Evolutionary conservation across 768 basidiomycete species (phyloP).

Genomic region (Termitomyces heimii): DNA sequence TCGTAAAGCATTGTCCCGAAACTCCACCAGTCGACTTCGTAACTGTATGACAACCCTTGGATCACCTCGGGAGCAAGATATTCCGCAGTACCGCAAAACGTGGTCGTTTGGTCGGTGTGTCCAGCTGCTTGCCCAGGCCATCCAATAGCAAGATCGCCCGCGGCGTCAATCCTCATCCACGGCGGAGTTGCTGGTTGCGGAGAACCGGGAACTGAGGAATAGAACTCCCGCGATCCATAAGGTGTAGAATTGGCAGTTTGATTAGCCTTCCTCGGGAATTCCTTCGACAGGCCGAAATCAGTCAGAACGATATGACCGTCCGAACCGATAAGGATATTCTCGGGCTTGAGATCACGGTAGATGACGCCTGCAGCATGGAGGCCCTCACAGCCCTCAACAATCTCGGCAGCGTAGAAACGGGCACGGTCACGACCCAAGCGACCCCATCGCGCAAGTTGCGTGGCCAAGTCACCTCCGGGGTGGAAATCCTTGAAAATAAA

Average conservation of each 20-base stretch:
- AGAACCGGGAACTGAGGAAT: slow-evolving; percentile 42
- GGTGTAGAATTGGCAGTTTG: slow-evolving; percentile 55
- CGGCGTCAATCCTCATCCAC: slow-evolving; percentile 70
- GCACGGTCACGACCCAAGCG: slow-evolving; percentile 90
- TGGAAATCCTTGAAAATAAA: slow-evolving; percentile 69
- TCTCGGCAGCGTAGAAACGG: slow-evolving; percentile 95
- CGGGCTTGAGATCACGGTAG: slow-evolving; percentile 95
- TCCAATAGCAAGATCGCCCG: slow-evolving; percentile 43
- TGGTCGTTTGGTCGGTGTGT: slow-evolving; percentile 63
- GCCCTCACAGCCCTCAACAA: slow-evolving; percentile 94
- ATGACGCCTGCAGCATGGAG: slow-evolving; percentile 93
- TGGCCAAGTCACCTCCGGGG: slow-evolving; percentile 94
- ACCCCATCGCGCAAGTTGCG: slow-evolving; percentile 95
- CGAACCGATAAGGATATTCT: slow-evolving; percentile 90
- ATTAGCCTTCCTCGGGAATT: slow-evolving; percentile 60
- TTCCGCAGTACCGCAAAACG: slow-evolving; percentile 95
- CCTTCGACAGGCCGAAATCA: slow-evolving; percentile 93
- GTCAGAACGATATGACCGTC: slow-evolving; percentile 97
- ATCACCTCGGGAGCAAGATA: slow-evolving; percentile 97
- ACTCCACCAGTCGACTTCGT: slow-evolving; percentile 98
- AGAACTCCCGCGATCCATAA: slow-evolving; percentile 45
- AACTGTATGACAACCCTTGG: slow-evolving; percentile 83
- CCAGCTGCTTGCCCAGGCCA: slow-evolving; percentile 53
- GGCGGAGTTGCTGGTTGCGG: slow-evolving; percentile 50
- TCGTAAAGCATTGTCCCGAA: slow-evolving; percentile 98